phyloP scores from a whole-genome alignment of 306 rosid genomes.

The Lathyrus aphaca region DNA sequence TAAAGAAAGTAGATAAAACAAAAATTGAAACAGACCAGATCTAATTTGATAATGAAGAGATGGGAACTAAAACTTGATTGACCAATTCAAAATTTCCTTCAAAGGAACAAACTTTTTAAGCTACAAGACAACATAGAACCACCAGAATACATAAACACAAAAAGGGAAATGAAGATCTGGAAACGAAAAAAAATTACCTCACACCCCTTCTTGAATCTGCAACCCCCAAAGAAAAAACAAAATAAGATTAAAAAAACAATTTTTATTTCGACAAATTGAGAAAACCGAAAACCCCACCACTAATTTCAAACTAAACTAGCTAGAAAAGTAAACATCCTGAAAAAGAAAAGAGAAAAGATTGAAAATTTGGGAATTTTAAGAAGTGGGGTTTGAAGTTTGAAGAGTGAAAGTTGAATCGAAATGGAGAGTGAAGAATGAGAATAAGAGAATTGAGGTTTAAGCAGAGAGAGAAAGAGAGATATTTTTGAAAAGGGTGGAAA shows the following conservation, averaged over 20 bases:
- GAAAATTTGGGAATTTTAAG: constrained; percentile 22
- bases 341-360: constrained; percentile 28
- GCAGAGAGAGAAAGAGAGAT: constrained; percentile 34
- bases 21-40: constrained; percentile 41
- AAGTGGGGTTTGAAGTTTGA: constrained; percentile 22
- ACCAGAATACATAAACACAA: constrained; percentile 35
- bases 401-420: constrained; percentile 33
- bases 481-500: constrained; percentile 43
- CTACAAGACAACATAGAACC: constrained; percentile 26
- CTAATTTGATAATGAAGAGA: constrained; percentile 37
- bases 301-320: constrained; percentile 35
- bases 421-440: constrained; percentile 41
- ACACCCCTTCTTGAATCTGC: constrained; percentile 56
- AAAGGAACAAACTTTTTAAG: constrained; percentile 40
- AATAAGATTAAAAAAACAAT: background rate
- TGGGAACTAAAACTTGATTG: constrained; percentile 27
- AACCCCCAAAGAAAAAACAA: constrained; percentile 4
- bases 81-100: constrained; percentile 30
- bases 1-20: constrained; percentile 4
- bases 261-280: constrained; percentile 69
- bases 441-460: constrained; percentile 43
- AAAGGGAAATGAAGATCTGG: constrained; percentile 51
- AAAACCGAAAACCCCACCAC: constrained; percentile 43
- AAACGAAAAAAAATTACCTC: constrained; percentile 49
- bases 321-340: constrained; percentile 29